Conservation (phyloP, 2,329 filamentous ascomycete genomes). For the Ophiocordyceps australis region DNA sequence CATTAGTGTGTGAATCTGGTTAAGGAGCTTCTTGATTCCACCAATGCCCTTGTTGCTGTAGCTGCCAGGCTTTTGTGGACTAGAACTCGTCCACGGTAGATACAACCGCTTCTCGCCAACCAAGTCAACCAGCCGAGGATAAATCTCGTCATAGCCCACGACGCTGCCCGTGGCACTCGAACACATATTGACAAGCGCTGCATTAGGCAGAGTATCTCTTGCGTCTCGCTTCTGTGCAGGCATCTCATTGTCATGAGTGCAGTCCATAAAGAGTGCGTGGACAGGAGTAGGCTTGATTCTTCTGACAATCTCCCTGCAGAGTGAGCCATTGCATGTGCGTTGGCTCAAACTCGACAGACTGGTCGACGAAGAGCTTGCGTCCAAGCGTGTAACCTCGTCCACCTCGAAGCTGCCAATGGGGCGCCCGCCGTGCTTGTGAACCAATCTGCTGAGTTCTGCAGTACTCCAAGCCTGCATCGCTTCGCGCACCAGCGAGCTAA, state of each 20-base stretch:
- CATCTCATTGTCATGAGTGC: conserved; percentile 95
- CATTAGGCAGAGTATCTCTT: conserved; percentile 83
- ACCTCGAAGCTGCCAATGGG: conserved; percentile 95
- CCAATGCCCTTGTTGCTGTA: conserved; percentile 78
- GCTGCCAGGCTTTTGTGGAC: conserved; percentile 43
- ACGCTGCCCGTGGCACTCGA: conserved; percentile 87
- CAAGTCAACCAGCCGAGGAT: conserved; percentile 81
- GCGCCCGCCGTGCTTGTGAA: conserved; percentile 82
- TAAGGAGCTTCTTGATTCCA: conserved; percentile 78
- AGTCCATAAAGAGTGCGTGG: conserved; percentile 96
- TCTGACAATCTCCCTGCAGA: conserved; percentile 48
- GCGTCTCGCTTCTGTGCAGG: conserved; percentile 91
- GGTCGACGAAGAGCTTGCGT: conserved; percentile 16
- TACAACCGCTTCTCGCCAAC: conserved; percentile 81
- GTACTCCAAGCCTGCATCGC: conserved; percentile 99
- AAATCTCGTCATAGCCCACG: conserved; percentile 96
- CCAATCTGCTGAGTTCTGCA: conserved; percentile 75
- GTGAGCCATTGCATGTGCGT: conserved; percentile 12
- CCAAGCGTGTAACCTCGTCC: conserved; percentile 59
- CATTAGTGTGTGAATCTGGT: conserved; percentile 90
- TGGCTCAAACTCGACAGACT: conserved; percentile 12
- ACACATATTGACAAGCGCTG: conserved; percentile 90
- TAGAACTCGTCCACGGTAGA: conserved; percentile 46
- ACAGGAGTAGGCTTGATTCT: conserved; percentile 77
- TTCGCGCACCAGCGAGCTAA: conserved; percentile 85